A percentile compares a stretch with the other conserved stretches of the same genome.
These are phyloP conservation scores for Pelargonium cotyledonis DNA, from an alignment of 441 rosid species.

Conservation along the genomic window DNA sequence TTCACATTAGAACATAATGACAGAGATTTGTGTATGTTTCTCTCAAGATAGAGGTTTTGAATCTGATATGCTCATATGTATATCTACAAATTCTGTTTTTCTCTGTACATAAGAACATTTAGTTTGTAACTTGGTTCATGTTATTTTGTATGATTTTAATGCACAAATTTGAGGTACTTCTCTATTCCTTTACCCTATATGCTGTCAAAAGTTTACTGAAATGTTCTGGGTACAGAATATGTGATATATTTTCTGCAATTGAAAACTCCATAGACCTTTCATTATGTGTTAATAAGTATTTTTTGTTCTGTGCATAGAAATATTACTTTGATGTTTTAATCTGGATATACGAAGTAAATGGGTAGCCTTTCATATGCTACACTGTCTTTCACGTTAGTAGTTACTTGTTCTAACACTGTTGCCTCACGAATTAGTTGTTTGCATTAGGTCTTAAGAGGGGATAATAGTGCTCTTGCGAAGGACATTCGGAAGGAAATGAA, in stretches of 20 bases:
- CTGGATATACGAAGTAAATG: conserved; percentile 11
- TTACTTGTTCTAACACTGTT: not conserved
- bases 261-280: not conserved
- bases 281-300: conserved; percentile 5
- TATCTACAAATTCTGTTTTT: not conserved
- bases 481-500: conserved; percentile 97
- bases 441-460: conserved; percentile 68
- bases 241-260: not conserved
- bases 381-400: not conserved
- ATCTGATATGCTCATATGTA: not conserved
- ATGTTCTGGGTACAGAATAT: not conserved
- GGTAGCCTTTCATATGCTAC: not conserved
- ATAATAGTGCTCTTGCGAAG: conserved; percentile 80
- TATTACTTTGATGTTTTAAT: not conserved
- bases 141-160: not conserved
- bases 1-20: conserved; percentile 2
- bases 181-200: not conserved
- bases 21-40: not conserved
- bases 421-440: conserved; percentile 17
- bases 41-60: not conserved
- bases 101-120: not conserved
- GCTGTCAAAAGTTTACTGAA: not conserved
- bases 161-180: not conserved
- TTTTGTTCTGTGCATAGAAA: not conserved
- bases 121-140: conserved; percentile 4